Evolutionary conservation across 768 basidiomycete genomes (phyloP), one percentile per base, ranked within the genome.

Genomic region (Fomitopsis serialis): DNA sequence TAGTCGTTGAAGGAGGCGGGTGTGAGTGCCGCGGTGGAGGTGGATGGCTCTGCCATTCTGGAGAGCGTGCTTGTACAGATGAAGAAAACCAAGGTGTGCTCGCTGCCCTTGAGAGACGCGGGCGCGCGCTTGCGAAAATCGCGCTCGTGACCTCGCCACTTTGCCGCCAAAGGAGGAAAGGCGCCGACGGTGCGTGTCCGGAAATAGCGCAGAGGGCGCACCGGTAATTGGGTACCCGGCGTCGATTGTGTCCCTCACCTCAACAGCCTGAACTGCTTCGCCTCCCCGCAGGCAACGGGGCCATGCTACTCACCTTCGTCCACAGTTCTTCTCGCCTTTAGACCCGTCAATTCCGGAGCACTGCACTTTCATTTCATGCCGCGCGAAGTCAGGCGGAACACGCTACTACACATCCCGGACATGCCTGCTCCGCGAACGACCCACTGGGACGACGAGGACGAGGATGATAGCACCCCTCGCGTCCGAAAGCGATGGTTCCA

Each of bases 1-100:
- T 80, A 85, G 2, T 68, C 69, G 55, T 79, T 66, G 55, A 88
- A 89, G 0, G 63, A 58, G 17, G 65, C 59, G 2, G 58, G 45
- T 2, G 70, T 59, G 42, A 65, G 40, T 19, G 19, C 48, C 2
- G 55, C 32, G 10, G 53, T 25, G 24, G 48, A 37, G 11, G 55
- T 21, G 53, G 21, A 61, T 52, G 37, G 40, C 29, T 24, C 19
- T 27, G 45, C 27, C 52, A 53, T 46, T 19, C 7, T 27, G 24
- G n/a, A n/a, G 29, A 32, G 6, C 29, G 29, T 32, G 29, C 29
- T 32, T 5, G 29, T 11, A 5, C 11, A 11, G 29, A 5, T 32
- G 11, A 32, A 5, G 29, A n/a, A n/a, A n/a, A n/a, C n/a, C n/a
- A n/a, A n/a, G n/a, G n/a, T n/a, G n/a, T n/a, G n/a, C n/a, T n/a